These are phyloP conservation scores for Mycena belliarum DNA, from an alignment of 768 basidiomycete species.

Conservation along the genomic window DNA sequence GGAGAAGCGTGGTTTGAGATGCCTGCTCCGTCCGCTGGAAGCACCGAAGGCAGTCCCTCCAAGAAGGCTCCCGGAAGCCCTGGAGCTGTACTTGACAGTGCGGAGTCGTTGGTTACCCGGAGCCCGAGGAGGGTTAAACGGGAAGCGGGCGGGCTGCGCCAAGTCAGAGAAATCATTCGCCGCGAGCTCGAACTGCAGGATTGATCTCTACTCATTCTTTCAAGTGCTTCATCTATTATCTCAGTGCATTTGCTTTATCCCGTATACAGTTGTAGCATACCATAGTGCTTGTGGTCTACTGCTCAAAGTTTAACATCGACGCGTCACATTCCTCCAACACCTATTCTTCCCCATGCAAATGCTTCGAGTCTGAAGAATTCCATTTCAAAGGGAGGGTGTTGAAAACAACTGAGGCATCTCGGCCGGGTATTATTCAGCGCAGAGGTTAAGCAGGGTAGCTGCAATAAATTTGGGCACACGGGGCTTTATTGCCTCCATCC, in stretches of 20 bases:
- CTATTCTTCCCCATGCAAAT: too few species aligned
- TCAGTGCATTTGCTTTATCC: slow-evolving; percentile 21
- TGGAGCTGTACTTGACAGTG: slow-evolving; percentile 58
- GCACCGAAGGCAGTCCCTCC: slow-evolving; percentile 38
- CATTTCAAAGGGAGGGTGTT: too few species aligned
- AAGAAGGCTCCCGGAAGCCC: slow-evolving; percentile 48
- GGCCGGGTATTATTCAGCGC: too few species aligned
- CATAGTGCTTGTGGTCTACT: slow-evolving; percentile 11
- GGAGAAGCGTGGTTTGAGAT: slow-evolving; percentile 63
- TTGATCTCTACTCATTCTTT: slow-evolving; percentile 39
- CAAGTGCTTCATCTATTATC: slow-evolving; percentile 14
- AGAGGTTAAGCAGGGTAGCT: too few species aligned
- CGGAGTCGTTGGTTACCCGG: slow-evolving; percentile 58
- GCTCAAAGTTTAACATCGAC: background rate
- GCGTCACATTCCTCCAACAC: background rate
- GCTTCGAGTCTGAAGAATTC: too few species aligned
- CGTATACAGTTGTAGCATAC: background rate
- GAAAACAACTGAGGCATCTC: too few species aligned
- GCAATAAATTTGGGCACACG: too few species aligned
- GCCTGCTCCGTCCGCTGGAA: slow-evolving; percentile 45
- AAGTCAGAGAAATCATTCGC: slow-evolving; percentile 81
- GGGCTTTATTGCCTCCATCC: too few species aligned
- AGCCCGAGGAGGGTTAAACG: slow-evolving; percentile 74
- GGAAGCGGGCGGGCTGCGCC: slow-evolving; percentile 72
- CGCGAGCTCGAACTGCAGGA: slow-evolving; percentile 75